A percentile compares a stretch with the other conserved stretches of the same genome.
Conservation (phyloP, 2,329 filamentous ascomycete species). For the Cladophialophora immunda region DNA sequence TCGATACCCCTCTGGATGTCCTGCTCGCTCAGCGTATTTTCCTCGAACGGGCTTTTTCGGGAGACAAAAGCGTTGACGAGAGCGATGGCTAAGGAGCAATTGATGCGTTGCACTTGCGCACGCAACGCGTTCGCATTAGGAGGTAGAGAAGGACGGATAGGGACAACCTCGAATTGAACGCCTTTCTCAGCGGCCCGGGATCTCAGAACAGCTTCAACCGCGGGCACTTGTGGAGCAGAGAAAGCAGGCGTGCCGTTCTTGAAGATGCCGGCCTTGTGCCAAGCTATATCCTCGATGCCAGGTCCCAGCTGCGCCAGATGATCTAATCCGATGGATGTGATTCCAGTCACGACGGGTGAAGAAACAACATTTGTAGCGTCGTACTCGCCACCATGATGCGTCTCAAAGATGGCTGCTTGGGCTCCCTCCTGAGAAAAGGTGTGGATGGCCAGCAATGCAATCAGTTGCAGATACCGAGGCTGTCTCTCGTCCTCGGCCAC, state of each 20-base stretch:
- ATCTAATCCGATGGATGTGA: conserved; percentile 85
- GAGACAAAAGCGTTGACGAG: conserved; percentile 13
- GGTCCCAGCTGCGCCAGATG: conserved; percentile 80
- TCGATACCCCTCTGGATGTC: conserved; percentile 16
- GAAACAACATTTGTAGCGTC: conserved; percentile 87
- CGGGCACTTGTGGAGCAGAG: conserved; percentile 55
- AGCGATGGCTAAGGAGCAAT: conserved; percentile 21
- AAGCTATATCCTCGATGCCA: conserved; percentile 82
- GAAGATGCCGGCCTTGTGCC: conserved; percentile 90
- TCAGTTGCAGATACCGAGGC: conserved; percentile 89
- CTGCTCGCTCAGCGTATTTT: background rate
- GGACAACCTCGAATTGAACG: conserved; percentile 51
- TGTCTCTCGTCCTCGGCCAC: conserved; percentile 63
- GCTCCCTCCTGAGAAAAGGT: conserved; percentile 79
- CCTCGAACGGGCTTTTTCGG: background rate
- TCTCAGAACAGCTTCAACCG: conserved; percentile 64
- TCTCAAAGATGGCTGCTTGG: conserved; percentile 82
- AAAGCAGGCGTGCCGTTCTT: conserved; percentile 58
- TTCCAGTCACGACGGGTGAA: conserved; percentile 73
- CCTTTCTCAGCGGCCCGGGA: conserved; percentile 62
- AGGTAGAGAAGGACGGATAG: conserved; percentile 11
- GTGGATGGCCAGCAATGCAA: conserved; percentile 88
- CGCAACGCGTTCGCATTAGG: background rate
- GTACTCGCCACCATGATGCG: conserved; percentile 90
- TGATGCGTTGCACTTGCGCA: conserved; percentile 17